Conservation (phyloP, 306 rosid genomes). For the Pterocarpus santalinus region DNA sequence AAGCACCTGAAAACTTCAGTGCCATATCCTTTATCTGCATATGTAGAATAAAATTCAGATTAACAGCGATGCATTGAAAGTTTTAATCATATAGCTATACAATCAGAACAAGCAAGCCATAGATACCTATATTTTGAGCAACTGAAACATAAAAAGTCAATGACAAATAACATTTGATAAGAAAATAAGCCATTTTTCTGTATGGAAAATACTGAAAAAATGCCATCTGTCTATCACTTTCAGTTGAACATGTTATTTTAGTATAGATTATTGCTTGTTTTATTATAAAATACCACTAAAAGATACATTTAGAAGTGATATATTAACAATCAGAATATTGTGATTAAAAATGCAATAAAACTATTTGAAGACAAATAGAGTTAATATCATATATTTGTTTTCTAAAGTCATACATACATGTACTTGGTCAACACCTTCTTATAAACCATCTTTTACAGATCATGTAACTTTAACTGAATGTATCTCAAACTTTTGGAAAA, state of each 20-base stretch:
- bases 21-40: slow-evolving; percentile 92
- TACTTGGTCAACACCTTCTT: slow-evolving; percentile 19
- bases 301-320: slow-evolving; percentile 6
- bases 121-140: slow-evolving; percentile 1
- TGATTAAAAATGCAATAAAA: slow-evolving; percentile 2
- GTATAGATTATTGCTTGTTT: slow-evolving; percentile 17
- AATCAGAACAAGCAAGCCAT: background rate
- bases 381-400: slow-evolving; percentile 13
- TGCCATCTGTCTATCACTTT: slow-evolving; percentile 3
- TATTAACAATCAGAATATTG: slow-evolving; percentile 32
- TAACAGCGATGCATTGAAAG: slow-evolving; percentile 7
- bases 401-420: background rate
- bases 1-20: slow-evolving; percentile 80
- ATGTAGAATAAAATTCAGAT: slow-evolving; percentile 11
- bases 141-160: background rate
- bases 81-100: background rate
- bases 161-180: slow-evolving; percentile 23
- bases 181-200: background rate
- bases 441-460: slow-evolving; percentile 24
- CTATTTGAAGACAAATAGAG: background rate
- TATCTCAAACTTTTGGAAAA: slow-evolving; percentile 31
- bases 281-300: background rate
- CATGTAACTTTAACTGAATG: slow-evolving; percentile 33
- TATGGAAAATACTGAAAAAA: background rate
- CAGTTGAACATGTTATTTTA: slow-evolving; percentile 27